A percentile compares a stretch with the other conserved stretches of the same genome.
Conservation (phyloP, 768 basidiomycete genomes). For the Mycena chlorophos region DNA sequence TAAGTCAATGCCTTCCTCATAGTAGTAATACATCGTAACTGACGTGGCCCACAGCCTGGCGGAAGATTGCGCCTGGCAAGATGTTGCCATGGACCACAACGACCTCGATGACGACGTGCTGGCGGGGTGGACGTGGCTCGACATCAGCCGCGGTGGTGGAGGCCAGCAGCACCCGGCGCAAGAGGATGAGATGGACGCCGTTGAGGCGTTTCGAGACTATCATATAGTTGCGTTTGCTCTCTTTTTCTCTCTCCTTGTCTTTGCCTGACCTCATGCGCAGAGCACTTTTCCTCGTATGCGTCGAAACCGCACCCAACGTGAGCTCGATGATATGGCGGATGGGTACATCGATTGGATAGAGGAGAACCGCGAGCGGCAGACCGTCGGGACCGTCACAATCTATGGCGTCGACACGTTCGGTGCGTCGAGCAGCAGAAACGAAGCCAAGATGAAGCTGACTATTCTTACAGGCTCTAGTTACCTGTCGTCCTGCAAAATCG, state of each 20-base stretch:
- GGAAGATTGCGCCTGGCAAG: not conserved
- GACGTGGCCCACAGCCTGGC: not conserved
- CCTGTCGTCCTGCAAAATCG: not conserved
- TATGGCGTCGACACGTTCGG: no score
- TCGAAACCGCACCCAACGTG: not conserved
- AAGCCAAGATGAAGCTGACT: no score
- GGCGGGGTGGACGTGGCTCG: not conserved
- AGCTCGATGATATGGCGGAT: not conserved
- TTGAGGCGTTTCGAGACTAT: not conserved
- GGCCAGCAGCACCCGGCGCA: not conserved
- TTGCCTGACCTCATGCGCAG: no score
- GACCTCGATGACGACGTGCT: not conserved
- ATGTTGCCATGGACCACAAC: not conserved
- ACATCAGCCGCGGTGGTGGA: not conserved
- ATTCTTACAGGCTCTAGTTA: no score
- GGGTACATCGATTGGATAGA: not conserved
- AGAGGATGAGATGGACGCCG: not conserved
- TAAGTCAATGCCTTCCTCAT: not conserved
- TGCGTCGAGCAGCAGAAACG: no score
- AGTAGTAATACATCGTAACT: no score
- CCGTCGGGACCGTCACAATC: no score
- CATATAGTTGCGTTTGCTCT: no score
- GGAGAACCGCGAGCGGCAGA: not conserved
- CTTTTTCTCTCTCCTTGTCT: no score
- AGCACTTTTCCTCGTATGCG: no score